Evolutionary conservation across 441 rosid species (phyloP), one percentile per base, ranked within the genome.

Genomic region (Brassica hybrid): DNA sequence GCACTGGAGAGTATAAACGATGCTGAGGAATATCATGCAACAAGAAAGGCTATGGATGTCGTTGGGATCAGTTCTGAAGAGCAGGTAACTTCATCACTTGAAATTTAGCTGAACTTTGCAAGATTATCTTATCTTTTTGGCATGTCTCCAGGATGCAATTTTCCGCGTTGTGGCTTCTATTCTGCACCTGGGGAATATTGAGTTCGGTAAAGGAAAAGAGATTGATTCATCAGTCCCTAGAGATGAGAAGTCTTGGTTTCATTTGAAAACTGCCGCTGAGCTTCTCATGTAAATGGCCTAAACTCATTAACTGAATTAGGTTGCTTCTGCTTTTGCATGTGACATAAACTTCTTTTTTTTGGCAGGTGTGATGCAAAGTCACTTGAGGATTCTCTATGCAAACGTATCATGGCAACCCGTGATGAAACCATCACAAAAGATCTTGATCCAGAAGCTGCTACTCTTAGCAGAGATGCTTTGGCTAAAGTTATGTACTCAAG

Each of bases 391-490:
- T 91, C 98, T 81, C 88, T 94, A 32, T 92, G 97, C 83, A 92
- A 94, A 76, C 99, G 96, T 75, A 93, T 91, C 50, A 94, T 94
- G 81, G 98, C 83, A 77, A 94, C 99, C 17, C 98, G 97, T 80
- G 99, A 94, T 80, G 99, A 94, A 83, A 90, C 93, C 69, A 94
- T 94, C 79, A 88, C 97, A 71, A 94, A 93, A 85, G 89, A 93
- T 86, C 87, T 94, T 73, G 98, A 94, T 84, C 97, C 99, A 57
- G 92, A 85, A 75, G 83, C 94, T 68, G 99, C 99, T 18, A 90
- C 74, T 57, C 81, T 84, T 62, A 93, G 94, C 69, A 86, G 98
- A 86, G 98, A 94, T 80, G 96, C 97, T 64, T 86, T 94, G 86
- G 99, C 99, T 41, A 94, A 91, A 86, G 80, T 83, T 84, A 90